phyloP scores from a whole-genome alignment of 2,329 filamentous ascomycete genomes.

The Clarireedia homoeocarpa region DNA sequence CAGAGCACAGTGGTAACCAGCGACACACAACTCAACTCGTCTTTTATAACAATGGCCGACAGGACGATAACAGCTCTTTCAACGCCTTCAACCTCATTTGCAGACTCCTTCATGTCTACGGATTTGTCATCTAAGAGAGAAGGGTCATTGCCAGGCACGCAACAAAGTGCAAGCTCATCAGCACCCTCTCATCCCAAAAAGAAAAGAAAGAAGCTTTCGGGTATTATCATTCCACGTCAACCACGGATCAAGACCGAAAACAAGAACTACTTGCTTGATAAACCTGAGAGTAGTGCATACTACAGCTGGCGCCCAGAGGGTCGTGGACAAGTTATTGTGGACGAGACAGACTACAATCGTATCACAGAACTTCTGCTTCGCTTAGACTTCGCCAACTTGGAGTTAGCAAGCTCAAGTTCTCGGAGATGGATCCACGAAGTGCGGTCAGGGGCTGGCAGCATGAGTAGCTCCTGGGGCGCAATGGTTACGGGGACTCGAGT shows the following conservation, averaged over 20 bases:
- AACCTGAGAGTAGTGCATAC: slow-evolving; percentile 48
- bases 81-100: slow-evolving; percentile 20
- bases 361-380: slow-evolving; percentile 62
- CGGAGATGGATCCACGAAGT: slow-evolving; percentile 64
- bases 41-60: not conserved
- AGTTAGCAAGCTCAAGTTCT: slow-evolving; percentile 57
- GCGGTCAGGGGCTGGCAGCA: slow-evolving; percentile 33
- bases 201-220: slow-evolving; percentile 42
- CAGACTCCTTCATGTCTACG: slow-evolving; percentile 11
- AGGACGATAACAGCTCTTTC: slow-evolving; percentile 16
- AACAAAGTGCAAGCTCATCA: slow-evolving; percentile 5
- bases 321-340: slow-evolving; percentile 55
- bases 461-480: slow-evolving; percentile 42
- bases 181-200: slow-evolving; percentile 32
- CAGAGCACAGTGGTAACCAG: slow-evolving; percentile 12
- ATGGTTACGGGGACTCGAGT: slow-evolving; percentile 39
- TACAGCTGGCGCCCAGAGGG: slow-evolving; percentile 58
- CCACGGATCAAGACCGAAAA: slow-evolving; percentile 57
- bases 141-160: not conserved
- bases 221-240: slow-evolving; percentile 53
- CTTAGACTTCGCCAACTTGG: slow-evolving; percentile 62
- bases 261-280: slow-evolving; percentile 41
- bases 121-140: slow-evolving; percentile 11
- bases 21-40: slow-evolving; percentile 10
- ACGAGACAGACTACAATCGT: slow-evolving; percentile 57